These are phyloP conservation scores for Phytopythium mirpurense DNA, from an alignment of 352 stramenopile species.

Conservation along the genomic window DNA sequence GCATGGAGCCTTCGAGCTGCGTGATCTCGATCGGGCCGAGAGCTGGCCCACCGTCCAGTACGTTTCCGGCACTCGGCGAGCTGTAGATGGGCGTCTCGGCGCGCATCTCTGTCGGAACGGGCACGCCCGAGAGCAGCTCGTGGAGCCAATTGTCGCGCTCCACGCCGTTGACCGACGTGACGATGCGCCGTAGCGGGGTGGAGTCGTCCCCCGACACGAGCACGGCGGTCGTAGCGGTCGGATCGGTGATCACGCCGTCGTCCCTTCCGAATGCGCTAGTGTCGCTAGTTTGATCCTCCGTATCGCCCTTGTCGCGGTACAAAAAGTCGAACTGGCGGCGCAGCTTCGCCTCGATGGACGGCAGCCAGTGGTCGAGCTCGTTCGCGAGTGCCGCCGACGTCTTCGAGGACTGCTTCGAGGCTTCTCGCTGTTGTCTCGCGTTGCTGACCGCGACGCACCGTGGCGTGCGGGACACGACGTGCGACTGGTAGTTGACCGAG, in stretches of 20 bases:
- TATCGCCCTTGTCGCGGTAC: conserved; percentile 2
- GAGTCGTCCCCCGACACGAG: not conserved
- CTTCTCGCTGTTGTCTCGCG: conserved; percentile 11
- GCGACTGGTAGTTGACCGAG: conserved; percentile 50
- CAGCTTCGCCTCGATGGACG: conserved; percentile 41
- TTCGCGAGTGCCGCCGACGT: not conserved
- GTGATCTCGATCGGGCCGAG: conserved; percentile 68
- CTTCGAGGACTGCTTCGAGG: conserved; percentile 4
- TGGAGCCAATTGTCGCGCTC: conserved; percentile 3
- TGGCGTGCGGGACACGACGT: conserved; percentile 37
- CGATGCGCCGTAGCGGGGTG: not conserved
- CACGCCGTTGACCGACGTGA: not conserved
- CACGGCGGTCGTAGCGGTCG: not conserved
- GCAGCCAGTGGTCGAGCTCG: conserved; percentile 43
- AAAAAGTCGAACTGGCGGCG: conserved; percentile 8
- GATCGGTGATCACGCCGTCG: no score
- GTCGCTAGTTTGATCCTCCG: not conserved
- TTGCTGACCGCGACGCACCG: conserved; percentile 19
- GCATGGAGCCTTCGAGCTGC: conserved; percentile 44
- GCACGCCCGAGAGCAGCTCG: not conserved
- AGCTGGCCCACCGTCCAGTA: conserved; percentile 47
- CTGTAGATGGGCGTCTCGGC: not conserved
- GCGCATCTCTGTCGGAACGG: not conserved
- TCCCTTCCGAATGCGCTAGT: conserved; percentile 7
- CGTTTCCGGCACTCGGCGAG: no score